Base-by-base conservation (phyloP, 169 alveolate genomes). In the Plasmodium malariae region DNA sequence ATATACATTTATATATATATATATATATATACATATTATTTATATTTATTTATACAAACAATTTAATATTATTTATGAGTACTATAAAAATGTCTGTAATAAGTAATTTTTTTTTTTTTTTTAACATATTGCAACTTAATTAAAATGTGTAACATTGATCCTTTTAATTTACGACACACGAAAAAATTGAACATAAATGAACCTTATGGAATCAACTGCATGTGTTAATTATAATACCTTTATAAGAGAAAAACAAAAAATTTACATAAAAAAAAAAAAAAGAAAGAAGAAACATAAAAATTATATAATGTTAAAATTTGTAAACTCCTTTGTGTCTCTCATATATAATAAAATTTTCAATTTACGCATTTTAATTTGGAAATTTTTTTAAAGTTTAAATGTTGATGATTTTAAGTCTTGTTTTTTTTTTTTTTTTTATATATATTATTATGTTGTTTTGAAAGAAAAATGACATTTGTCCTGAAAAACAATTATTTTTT, bases 111-210 rank as follows among this genome's bases (percentile, higher is more conserved):
- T 45, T 70, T 45, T 45, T 70, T n/a, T 32, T 28, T 6, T 26
- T 67, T 37, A 9, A n/a, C n/a, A n/a, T n/a, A n/a, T n/a, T 28
- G 55, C 40, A 36, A 67, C 68, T 19, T 60, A 34, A 51, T 40
- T 32, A 72, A 72, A 72, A 72, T 32, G 54, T 40, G 70, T 54
- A 72, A 72, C 87, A 74, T 51, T 74, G 88, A 74, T 74, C 88
- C 62, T 59, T 74, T 74, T 74, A n/a, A 17, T 34, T 19, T 62
- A 68, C 49, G 48, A 59, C 74, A 37, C 73, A 60, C 73, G 54
- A 21, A 74, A 48, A 57, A 62, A 62, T 49, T 74, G 51, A 57
- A 40, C 40, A 36, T 36, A 71, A 45, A 49, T 62, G 88, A 62
- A 74, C 51, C 88, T 51, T 36, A 65, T 74, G 19, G 36, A 32